Evolutionary conservation across 179 eudicot genomes (phyloP).

Genomic region (Actinidia polygama): DNA sequence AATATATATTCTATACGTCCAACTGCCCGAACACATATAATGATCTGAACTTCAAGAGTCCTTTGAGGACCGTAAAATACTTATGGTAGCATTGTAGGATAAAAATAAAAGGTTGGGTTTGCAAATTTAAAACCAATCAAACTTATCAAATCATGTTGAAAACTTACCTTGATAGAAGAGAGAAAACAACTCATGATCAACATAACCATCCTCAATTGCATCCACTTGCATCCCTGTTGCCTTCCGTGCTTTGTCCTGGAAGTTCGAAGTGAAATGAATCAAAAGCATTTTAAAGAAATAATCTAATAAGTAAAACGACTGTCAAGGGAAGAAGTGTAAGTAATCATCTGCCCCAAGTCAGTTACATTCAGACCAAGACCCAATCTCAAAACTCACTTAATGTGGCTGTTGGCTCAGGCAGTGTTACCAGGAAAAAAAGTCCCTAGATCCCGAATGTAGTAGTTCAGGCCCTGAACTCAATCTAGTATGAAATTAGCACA

Average conservation of each 20-base stretch:
- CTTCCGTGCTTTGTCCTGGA: constrained; percentile 92
- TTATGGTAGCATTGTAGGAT: too few relatives aligned
- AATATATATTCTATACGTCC: too few relatives aligned
- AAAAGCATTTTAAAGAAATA: too few relatives aligned
- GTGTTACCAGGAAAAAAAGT: background rate
- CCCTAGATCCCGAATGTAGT: background rate
- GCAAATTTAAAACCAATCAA: background rate
- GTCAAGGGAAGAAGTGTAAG: background rate
- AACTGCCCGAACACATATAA: too few relatives aligned
- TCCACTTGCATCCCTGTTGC: constrained; percentile 80
- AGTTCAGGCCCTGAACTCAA: background rate
- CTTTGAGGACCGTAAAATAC: too few relatives aligned
- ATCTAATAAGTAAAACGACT: background rate
- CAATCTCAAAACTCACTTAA: background rate
- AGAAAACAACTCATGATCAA: constrained; percentile 78
- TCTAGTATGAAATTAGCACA: background rate
- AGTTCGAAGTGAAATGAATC: constrained; percentile 20
- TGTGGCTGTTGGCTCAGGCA: background rate
- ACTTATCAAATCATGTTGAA: background rate
- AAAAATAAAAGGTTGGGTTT: too few relatives aligned
- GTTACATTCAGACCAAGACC: background rate
- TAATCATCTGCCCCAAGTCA: background rate
- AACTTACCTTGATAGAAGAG: constrained; percentile 77
- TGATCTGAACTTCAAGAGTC: too few relatives aligned
- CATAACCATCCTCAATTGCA: constrained; percentile 74